A percentile compares a stretch with the other conserved stretches of the same genome.
phyloP scores from a whole-genome alignment of 257 asterid genomes.

The Henckelia pumila region DNA sequence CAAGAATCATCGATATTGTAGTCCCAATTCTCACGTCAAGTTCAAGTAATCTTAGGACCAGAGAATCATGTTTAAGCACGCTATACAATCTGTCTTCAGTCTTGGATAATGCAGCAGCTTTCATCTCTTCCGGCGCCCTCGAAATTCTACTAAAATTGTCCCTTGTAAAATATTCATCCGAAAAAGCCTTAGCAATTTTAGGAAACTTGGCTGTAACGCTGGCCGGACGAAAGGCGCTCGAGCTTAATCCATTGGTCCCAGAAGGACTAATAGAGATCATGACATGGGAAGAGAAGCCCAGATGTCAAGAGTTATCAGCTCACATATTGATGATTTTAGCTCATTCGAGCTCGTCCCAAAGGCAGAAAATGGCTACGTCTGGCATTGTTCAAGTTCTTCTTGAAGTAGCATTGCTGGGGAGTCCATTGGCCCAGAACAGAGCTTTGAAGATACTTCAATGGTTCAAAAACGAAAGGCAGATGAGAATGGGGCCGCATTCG shows the following conservation, averaged over 20 bases:
- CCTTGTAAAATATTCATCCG: conserved; percentile 48
- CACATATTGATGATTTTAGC: conserved; percentile 83
- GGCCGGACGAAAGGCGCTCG: conserved; percentile 57
- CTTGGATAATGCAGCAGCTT: conserved; percentile 41
- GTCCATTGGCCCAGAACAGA: conserved; percentile 77
- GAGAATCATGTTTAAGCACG: conserved; percentile 44
- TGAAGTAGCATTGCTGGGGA: conserved; percentile 79
- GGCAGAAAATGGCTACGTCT: conserved; percentile 71
- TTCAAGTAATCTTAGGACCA: conserved; percentile 38
- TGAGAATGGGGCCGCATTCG: conserved; percentile 71
- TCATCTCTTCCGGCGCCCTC: conserved; percentile 41
- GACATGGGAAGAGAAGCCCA: conserved; percentile 72
- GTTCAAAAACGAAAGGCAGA: conserved; percentile 79
- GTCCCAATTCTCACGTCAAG: conserved; percentile 53
- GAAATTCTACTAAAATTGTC: conserved; percentile 41
- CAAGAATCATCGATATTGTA: conserved; percentile 40
- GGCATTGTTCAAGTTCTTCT: conserved; percentile 82
- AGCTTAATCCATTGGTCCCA: conserved; percentile 51
- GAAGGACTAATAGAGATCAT: conserved; percentile 68
- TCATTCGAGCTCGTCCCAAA: conserved; percentile 69
- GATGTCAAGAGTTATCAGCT: conserved; percentile 68
- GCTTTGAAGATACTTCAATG: conserved; percentile 79
- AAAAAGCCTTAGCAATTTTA: conserved; percentile 58
- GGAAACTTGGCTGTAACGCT: conserved; percentile 68
- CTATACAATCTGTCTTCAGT: conserved; percentile 60